These are phyloP conservation scores for Myochromella boudieri DNA, from an alignment of 768 basidiomycete genomes.

Conservation along the genomic window DNA sequence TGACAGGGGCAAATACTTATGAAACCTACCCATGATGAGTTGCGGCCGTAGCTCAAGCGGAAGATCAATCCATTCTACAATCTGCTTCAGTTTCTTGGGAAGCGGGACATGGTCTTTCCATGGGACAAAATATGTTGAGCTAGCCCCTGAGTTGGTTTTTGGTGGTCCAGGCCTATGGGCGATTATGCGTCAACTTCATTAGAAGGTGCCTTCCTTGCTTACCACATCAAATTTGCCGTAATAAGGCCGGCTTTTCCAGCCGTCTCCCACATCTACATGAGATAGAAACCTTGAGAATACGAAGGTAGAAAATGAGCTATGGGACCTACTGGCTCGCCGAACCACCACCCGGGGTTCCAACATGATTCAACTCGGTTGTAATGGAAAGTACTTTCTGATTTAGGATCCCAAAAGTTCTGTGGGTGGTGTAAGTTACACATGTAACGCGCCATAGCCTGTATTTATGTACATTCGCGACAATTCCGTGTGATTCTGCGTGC, in stretches of 20 bases:
- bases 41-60: constrained; percentile 71
- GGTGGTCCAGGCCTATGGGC: constrained; percentile 78
- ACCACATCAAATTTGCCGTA: constrained; percentile 94
- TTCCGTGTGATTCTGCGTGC: constrained; percentile 87
- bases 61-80: constrained; percentile 82
- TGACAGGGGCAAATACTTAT: no score
- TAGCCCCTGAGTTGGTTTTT: constrained; percentile 58
- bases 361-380: constrained; percentile 64
- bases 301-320: neutral
- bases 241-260: constrained; percentile 68
- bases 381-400: constrained; percentile 58
- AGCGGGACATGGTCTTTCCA: constrained; percentile 75
- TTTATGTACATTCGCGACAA: constrained; percentile 80
- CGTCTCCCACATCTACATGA: constrained; percentile 87
- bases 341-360: constrained; percentile 80
- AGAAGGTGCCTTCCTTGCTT: constrained; percentile 22
- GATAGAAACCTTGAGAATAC: constrained; percentile 1
- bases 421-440: neutral
- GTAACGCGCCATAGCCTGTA: neutral
- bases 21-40: constrained; percentile 62
- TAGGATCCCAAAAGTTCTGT: constrained; percentile 88
- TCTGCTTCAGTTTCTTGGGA: constrained; percentile 70
- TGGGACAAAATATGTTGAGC: constrained; percentile 76
- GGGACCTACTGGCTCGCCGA: constrained; percentile 74
- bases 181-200: neutral